Conservation (phyloP, 345 rosid genomes). For the Murraya paniculata region DNA sequence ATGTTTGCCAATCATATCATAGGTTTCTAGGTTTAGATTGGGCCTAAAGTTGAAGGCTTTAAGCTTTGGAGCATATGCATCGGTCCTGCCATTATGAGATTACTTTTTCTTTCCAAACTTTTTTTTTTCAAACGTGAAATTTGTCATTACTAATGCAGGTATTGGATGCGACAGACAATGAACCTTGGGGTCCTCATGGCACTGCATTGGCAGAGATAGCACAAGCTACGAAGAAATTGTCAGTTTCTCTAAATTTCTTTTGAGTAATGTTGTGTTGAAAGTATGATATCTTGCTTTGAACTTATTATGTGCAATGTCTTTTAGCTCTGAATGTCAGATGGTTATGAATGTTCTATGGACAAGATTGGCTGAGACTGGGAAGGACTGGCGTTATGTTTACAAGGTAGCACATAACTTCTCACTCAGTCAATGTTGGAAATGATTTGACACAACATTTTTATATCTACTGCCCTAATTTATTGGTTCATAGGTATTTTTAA, state of each 20-base stretch:
- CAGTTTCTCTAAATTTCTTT: conserved; percentile 23
- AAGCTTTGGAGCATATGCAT: not conserved
- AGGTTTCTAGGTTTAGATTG: not conserved
- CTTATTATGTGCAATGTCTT: conserved; percentile 25
- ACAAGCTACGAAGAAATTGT: conserved; percentile 89
- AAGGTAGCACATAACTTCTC: conserved; percentile 51
- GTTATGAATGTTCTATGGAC: conserved; percentile 95
- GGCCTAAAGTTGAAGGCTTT: not conserved
- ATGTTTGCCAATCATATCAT: not conserved
- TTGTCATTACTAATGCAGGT: conserved; percentile 47
- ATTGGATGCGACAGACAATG: conserved; percentile 95
- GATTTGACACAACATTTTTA: not conserved
- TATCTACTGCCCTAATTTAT: conserved; percentile 1
- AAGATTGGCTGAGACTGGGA: conserved; percentile 84
- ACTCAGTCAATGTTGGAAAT: not conserved
- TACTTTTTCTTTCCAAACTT: not conserved
- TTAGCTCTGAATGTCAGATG: conserved; percentile 90
- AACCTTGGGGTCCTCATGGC: conserved; percentile 99
- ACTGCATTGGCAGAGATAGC: conserved; percentile 93
- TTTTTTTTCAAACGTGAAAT: not conserved
- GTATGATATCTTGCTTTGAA: conserved; percentile 6
- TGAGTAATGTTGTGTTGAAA: not conserved
- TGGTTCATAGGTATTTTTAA: conserved; percentile 8
- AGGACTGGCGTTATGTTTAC: conserved; percentile 97
- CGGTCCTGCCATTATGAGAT: not conserved